Base-by-base conservation (phyloP, 306 rosid genomes). In the Prunus davidiana region DNA sequence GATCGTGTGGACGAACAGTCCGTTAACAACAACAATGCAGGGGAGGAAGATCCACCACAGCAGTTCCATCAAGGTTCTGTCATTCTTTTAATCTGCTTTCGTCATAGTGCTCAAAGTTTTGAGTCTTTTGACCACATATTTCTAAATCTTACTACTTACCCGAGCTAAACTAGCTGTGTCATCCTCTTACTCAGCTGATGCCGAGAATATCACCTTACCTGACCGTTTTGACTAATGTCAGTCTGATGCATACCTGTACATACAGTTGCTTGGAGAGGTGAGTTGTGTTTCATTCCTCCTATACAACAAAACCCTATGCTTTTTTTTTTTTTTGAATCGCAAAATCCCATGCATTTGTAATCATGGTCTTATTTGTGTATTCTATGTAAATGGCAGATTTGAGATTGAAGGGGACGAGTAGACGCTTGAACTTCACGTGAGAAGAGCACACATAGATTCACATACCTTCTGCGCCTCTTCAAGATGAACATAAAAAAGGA, bases 11-110 rank as follows among this genome's bases (percentile, higher is more conserved):
- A 87, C 71, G 97, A 87, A 80, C 76, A 83, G 7, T 82, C 71
- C 70, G 58, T 76, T 65, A 70, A 43, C 27, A 81, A 75, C 34
- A 85, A 78, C 24, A 74, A 75, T 20, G 34, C 34, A 30, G 43
- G 67, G 77, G 88, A 77, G 78, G 87, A 80, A 63, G 87, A 82
- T 76, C 86, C 84, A 56, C 71, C 64, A 16, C 82, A 65, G 57
- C 66, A 75, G 76, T 76, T 82, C 77, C 93, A 93, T 80, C 94
- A 91, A 86, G 91, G 98, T 93, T 84, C 70, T 71, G 7, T 51
- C 78, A 71, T 60, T 69, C 62, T 68, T 74, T 64, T 70, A 80
- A 41, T 75, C 71, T 74, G 20, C 54, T 28, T 73, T 19, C 12
- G 27, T 80, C 34, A 25, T 81, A 25, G 1, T 78, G 30, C 30